Evolutionary conservation across 2,329 filamentous ascomycete species (phyloP).

Genomic region (Sphaerulina populicola): DNA sequence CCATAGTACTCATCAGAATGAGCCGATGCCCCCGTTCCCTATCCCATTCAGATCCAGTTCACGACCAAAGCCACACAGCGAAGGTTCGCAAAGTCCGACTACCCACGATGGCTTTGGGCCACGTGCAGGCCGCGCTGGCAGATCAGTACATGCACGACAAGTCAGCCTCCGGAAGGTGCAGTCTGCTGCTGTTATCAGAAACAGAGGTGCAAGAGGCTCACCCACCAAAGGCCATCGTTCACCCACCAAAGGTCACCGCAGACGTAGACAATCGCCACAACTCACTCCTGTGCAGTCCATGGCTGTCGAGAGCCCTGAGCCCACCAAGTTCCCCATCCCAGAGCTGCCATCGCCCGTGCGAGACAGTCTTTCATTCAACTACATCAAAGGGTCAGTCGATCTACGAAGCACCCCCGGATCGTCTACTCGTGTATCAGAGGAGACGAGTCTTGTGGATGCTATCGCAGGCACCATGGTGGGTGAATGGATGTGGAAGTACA

Average conservation of each 20-base stretch:
- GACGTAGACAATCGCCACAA: conserved; percentile 28
- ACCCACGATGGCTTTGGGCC: conserved; percentile 37
- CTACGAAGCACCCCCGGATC: conserved; percentile 12
- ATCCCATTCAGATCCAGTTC: conserved; percentile 87
- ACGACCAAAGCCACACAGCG: conserved; percentile 61
- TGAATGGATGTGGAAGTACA: conserved; percentile 93
- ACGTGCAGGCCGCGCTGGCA: conserved; percentile 14
- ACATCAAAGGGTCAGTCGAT: conserved; percentile 23
- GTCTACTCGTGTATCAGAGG: conserved; percentile 20
- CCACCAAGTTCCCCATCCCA: conserved; percentile 31
- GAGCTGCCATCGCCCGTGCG: conserved; percentile 28
- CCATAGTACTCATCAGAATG: conserved; percentile 28
- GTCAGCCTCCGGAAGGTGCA: conserved; percentile 67
- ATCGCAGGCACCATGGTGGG: conserved; percentile 98
- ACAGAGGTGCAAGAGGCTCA: conserved; percentile 48
- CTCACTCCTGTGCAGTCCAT: conserved; percentile 33
- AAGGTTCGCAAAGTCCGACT: conserved; percentile 71
- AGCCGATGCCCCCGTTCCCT: conserved; percentile 65
- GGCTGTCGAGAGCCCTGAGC: conserved; percentile 30
- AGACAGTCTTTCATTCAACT: conserved; percentile 14
- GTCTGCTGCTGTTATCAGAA: conserved; percentile 66
- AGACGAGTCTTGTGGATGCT: conserved; percentile 75
- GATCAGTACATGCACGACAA: conserved; percentile 20
- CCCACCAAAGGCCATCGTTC: conserved; percentile 40
- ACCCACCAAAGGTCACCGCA: conserved; percentile 35